phyloP scores from a whole-genome alignment of 2,329 filamentous ascomycete genomes.

The Aspergillus nomiae region DNA sequence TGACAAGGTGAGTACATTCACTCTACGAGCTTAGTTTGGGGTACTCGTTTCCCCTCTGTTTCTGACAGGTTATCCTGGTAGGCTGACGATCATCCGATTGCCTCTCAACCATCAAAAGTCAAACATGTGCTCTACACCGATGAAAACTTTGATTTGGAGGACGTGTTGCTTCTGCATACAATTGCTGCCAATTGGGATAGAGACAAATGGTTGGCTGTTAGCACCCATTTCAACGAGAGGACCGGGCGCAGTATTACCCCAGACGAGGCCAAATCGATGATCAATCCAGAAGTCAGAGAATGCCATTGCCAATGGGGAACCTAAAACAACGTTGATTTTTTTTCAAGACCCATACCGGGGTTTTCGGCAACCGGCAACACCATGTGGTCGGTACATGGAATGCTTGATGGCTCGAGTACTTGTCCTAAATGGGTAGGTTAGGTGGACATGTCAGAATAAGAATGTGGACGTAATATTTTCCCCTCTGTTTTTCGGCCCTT shows the following conservation, averaged over 20 bases:
- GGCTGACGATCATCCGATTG: constrained; percentile 1
- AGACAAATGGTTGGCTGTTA: constrained; percentile 50
- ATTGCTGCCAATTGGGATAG: constrained; percentile 47
- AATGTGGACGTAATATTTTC: background rate
- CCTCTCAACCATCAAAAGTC: constrained; percentile 9
- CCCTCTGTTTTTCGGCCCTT: background rate
- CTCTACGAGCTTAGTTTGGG: background rate
- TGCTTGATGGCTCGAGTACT: constrained; percentile 1
- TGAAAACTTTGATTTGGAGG: constrained; percentile 27
- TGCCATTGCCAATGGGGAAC: background rate
- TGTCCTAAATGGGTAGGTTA: constrained; percentile 1
- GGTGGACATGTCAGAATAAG: background rate
- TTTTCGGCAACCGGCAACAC: background rate
- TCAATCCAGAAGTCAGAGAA: constrained; percentile 8
- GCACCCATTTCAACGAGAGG: constrained; percentile 51
- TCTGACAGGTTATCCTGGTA: background rate
- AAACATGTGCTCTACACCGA: constrained; percentile 25
- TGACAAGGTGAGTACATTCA: constrained; percentile 16
- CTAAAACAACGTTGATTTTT: background rate
- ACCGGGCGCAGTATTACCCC: constrained; percentile 50
- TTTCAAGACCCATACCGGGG: background rate
- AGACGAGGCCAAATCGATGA: constrained; percentile 34
- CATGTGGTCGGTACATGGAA: background rate
- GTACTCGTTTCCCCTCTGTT: background rate
- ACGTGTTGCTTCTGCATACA: constrained; percentile 41